Conservation (phyloP, 768 basidiomycete species). For the Rhodotorula graminis region DNA sequence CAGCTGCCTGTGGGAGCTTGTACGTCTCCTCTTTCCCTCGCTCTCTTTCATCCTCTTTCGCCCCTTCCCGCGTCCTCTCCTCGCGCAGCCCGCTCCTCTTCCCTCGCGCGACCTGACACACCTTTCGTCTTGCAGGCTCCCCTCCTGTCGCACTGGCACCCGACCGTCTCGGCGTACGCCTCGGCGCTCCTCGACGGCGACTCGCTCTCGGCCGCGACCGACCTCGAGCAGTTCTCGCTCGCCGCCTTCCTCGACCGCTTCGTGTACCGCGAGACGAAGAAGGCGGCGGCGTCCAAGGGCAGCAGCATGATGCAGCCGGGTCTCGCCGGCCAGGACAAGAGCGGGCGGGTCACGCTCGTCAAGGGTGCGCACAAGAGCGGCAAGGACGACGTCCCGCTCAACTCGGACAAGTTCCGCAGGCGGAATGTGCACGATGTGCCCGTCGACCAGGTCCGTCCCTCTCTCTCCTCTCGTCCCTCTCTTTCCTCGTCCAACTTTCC, state of each 20-base stretch:
- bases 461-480: not conserved
- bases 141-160: slow-evolving; percentile 81
- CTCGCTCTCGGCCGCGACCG: slow-evolving; percentile 73
- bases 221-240: slow-evolving; percentile 86
- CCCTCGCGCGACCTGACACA: not conserved
- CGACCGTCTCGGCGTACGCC: slow-evolving; percentile 78
- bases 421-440: slow-evolving; percentile 67
- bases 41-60: not conserved
- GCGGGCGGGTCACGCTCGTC: slow-evolving; percentile 54
- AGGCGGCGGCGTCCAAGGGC: slow-evolving; percentile 63
- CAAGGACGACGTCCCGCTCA: slow-evolving; percentile 59
- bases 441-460: slow-evolving; percentile 57
- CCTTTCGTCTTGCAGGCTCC: slow-evolving; percentile 55
- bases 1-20: slow-evolving; percentile 84
- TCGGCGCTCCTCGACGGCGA: slow-evolving; percentile 68
- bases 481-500: too few relatives aligned
- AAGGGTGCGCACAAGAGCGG: slow-evolving; percentile 53
- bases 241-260: slow-evolving; percentile 95
- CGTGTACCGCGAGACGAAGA: slow-evolving; percentile 92
- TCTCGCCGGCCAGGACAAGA: slow-evolving; percentile 58
- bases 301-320: slow-evolving; percentile 93
- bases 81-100: not conserved
- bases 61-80: not conserved
- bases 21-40: slow-evolving; percentile 48
- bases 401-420: slow-evolving; percentile 70